Conservation (phyloP, 2,329 filamentous ascomycete genomes). For the Nemania diffusa region DNA sequence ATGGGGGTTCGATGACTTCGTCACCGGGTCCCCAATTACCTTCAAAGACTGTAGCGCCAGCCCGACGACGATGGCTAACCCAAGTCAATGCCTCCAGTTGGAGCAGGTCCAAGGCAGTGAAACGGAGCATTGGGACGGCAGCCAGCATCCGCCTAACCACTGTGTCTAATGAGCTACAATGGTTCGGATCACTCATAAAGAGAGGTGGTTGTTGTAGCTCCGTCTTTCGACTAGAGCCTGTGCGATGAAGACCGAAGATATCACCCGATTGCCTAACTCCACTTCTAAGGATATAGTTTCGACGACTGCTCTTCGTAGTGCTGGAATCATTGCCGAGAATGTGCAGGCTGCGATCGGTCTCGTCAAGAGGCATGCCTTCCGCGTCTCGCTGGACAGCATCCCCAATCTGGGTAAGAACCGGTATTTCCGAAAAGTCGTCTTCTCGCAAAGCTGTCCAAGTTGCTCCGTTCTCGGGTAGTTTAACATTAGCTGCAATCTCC, state of each 20-base stretch:
- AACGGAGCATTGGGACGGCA: constrained; percentile 77
- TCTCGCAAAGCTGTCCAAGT: constrained; percentile 91
- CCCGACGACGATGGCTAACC: constrained; percentile 79
- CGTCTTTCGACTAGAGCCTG: constrained; percentile 59
- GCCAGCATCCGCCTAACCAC: constrained; percentile 90
- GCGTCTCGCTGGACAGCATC: constrained; percentile 78
- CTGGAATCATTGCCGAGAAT: constrained; percentile 48
- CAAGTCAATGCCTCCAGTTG: constrained; percentile 79
- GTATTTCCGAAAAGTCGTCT: constrained; percentile 88
- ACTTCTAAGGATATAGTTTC: constrained; percentile 44
- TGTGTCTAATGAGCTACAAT: constrained; percentile 81
- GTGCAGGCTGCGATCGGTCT: constrained; percentile 52
- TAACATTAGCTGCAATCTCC: constrained; percentile 93
- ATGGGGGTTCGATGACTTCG: constrained; percentile 53
- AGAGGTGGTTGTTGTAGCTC: constrained; percentile 73
- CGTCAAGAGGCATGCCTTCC: constrained; percentile 72
- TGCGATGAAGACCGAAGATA: constrained; percentile 60
- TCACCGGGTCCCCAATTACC: constrained; percentile 92
- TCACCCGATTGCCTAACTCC: constrained; percentile 51
- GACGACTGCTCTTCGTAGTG: constrained; percentile 36
- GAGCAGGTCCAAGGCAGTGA: constrained; percentile 78
- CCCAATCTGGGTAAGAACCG: constrained; percentile 83
- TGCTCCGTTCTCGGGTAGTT: constrained; percentile 90
- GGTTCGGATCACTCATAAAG: constrained; percentile 85
- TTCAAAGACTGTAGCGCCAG: constrained; percentile 94